Evolutionary conservation across 768 basidiomycete genomes (phyloP), one percentile per base, ranked within the genome.

Genomic region (Hydnum rufescens): DNA sequence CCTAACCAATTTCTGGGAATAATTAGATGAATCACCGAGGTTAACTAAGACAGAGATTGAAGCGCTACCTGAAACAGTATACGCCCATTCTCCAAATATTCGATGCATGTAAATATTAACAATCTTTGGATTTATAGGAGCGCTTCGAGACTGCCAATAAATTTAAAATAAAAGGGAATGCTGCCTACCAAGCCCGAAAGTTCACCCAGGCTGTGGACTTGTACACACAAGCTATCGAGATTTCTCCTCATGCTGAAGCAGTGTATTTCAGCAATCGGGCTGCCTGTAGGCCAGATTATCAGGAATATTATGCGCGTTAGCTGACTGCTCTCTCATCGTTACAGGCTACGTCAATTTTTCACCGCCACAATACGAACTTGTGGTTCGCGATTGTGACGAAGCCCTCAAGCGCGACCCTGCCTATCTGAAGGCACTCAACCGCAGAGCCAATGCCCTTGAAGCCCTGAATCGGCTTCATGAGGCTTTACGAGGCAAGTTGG

Each of bases 211-310:
- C 70, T 25, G 63, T 70, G 46, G 62, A 62, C 19, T 63, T 64
- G 58, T 72, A 72, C 63, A 66, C 67, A 19, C 66, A 69, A 59
- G 70, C 70, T n/a, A 69, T 72, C 60, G 67, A 68, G 52, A 65
- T 68, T 52, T 59, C 61, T 5, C 54, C 63, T 49, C 62, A 63
- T 63, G 76, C 80, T 4, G 88, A 93, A 61, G 80, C 95, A 28
- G 87, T 96, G 30, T 99, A 82, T 68, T 96, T 79, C 74, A 87
- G 85, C 66, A 99, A 99, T 66, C 80, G 95, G 50, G 95, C 93
- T 36, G 95, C 95, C 56, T 96, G 93, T 88, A 54, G 53, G 80
- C 71, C 4, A 53, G 31, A 13, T 39, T 39, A 22, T 39, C 22
- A 22, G 13, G 36, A 22, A 22, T 39, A 22, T 13, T 39, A 13